A percentile compares a stretch with the other conserved stretches of the same genome.
phyloP scores from a whole-genome alignment of 345 rosid species.

The Euphorbia pulcherrima region DNA sequence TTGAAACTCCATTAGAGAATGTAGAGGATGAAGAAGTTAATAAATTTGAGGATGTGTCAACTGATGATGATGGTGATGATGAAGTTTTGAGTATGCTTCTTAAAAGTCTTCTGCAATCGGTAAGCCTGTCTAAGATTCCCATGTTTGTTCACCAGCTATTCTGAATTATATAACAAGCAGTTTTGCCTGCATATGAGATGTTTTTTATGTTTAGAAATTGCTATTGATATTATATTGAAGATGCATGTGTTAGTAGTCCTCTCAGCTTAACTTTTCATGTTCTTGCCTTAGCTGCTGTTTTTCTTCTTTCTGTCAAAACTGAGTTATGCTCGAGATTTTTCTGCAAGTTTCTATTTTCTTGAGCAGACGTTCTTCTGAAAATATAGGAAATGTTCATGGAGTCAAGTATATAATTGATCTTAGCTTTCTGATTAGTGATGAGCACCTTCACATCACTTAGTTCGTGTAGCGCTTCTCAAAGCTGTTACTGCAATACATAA shows the following conservation, averaged over 20 bases:
- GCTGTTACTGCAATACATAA: background rate
- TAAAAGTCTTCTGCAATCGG: constrained; percentile 52
- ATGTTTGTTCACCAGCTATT: background rate
- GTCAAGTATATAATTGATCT: background rate
- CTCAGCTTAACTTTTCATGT: background rate
- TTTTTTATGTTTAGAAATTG: background rate
- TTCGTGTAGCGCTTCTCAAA: background rate
- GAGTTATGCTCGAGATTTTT: background rate
- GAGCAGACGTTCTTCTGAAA: background rate
- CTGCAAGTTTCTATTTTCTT: background rate
- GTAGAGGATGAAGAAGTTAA: constrained; percentile 26
- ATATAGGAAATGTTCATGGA: background rate
- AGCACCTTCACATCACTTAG: background rate
- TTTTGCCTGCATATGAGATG: background rate
- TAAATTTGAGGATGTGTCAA: constrained; percentile 22
- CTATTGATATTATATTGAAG: background rate
- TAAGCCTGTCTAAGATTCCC: constrained; percentile 28
- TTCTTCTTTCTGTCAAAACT: background rate
- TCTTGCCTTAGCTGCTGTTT: background rate
- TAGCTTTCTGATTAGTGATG: background rate
- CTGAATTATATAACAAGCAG: background rate
- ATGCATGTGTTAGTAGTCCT: background rate
- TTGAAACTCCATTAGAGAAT: constrained; percentile 44
- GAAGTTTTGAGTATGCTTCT: constrained; percentile 52
- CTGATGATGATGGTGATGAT: constrained; percentile 27